Conservation (phyloP, 2,329 filamentous ascomycete species). For the Chrysoporthe austroafricana region DNA sequence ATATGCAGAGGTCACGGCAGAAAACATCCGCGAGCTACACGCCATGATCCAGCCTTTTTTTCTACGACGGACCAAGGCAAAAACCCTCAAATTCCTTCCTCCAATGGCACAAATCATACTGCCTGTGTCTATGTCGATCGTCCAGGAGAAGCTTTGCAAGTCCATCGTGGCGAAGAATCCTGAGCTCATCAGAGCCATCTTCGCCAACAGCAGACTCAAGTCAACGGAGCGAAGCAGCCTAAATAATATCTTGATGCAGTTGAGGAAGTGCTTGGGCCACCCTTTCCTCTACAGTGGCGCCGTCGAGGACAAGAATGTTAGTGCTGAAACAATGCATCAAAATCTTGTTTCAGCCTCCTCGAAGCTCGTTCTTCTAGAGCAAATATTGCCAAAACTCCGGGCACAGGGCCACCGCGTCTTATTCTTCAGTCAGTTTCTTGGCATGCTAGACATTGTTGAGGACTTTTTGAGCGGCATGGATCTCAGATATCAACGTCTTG, state of each 20-base stretch:
- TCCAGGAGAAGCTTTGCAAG: constrained; percentile 94
- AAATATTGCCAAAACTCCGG: constrained; percentile 85
- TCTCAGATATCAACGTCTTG: constrained; percentile 76
- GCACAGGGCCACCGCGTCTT: constrained; percentile 87
- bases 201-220: constrained; percentile 70
- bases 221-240: constrained; percentile 76
- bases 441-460: constrained; percentile 86
- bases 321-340: constrained; percentile 66
- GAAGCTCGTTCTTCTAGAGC: constrained; percentile 81
- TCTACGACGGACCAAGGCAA: constrained; percentile 79
- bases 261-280: constrained; percentile 93
- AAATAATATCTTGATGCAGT: constrained; percentile 94
- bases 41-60: constrained; percentile 77
- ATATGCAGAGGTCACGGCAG: constrained; percentile 77
- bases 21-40: constrained; percentile 82
- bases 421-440: constrained; percentile 94
- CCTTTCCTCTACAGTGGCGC: constrained; percentile 91
- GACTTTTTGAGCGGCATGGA: constrained; percentile 84
- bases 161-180: constrained; percentile 92
- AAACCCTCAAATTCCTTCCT: constrained; percentile 81
- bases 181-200: constrained; percentile 84
- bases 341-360: constrained; percentile 91
- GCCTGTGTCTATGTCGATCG: constrained; percentile 89
- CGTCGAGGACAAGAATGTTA: constrained; percentile 80
- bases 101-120: constrained; percentile 94